Percentiles rank a stretch among this genome's conserved stretches.
Evolutionary conservation across 257 asterid species (phyloP).

Genomic region (Handroanthus guayacan): DNA sequence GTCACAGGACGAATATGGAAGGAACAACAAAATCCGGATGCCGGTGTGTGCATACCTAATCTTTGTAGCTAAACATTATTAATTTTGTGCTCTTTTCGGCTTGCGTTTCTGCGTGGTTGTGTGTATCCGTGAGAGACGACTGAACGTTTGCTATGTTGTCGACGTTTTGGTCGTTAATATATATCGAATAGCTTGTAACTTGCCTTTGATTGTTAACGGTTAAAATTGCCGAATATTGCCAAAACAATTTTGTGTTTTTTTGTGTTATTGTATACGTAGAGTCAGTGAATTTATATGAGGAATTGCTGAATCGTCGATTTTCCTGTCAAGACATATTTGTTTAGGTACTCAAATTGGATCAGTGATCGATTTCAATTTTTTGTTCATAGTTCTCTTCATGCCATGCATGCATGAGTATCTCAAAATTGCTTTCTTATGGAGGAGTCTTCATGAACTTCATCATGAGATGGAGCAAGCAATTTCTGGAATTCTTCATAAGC

Average conservation of each 20-base stretch:
- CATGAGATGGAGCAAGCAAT: too few relatives aligned
- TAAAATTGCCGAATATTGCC: not conserved
- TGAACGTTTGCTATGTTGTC: not conserved
- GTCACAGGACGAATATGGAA: constrained; percentile 87
- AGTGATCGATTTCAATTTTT: too few relatives aligned
- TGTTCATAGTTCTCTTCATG: too few relatives aligned
- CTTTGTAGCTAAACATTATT: constrained; percentile 54
- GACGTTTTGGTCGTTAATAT: constrained; percentile 34
- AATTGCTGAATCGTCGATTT: too few relatives aligned
- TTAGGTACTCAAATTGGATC: too few relatives aligned
- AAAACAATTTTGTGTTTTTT: not conserved
- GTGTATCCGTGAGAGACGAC: constrained; percentile 19
- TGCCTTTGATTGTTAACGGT: constrained; percentile 8
- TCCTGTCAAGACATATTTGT: too few relatives aligned
- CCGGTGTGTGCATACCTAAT: constrained; percentile 75
- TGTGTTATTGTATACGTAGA: not conserved
- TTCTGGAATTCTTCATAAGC: too few relatives aligned
- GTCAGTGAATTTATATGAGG: too few relatives aligned
- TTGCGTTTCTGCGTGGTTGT: constrained; percentile 29
- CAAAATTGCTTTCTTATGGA: too few relatives aligned
- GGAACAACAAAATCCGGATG: constrained; percentile 75
- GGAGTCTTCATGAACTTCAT: too few relatives aligned
- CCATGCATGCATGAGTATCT: too few relatives aligned
- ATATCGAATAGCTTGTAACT: constrained; percentile 26
- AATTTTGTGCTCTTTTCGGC: not conserved